phyloP scores from a whole-genome alignment of 768 basidiomycete species.

The Suillus clintonianus region DNA sequence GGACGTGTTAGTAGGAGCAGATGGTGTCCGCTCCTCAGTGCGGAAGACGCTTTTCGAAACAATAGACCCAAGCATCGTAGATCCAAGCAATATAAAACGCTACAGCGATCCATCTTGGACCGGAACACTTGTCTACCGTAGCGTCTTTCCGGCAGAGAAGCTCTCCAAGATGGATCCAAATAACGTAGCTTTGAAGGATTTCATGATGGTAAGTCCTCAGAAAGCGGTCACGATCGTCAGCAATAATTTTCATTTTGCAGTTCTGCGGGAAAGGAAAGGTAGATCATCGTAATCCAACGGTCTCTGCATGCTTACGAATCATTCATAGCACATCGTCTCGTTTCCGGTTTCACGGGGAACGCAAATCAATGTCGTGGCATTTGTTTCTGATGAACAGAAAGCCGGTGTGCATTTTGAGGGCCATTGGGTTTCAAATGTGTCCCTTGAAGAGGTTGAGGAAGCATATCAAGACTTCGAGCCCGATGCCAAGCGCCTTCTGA shows the following conservation, averaged over 20 bases:
- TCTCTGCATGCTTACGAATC: background rate
- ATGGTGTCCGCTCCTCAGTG: slow-evolving; percentile 39
- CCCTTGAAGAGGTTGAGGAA: slow-evolving; percentile 35
- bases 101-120: slow-evolving; percentile 38
- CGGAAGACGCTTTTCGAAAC: slow-evolving; percentile 25
- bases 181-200: slow-evolving; percentile 18
- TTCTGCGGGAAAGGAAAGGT: slow-evolving; percentile 16
- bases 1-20: slow-evolving; percentile 48
- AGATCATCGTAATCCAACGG: background rate
- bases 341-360: slow-evolving; percentile 42
- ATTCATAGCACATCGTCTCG: slow-evolving; percentile 37
- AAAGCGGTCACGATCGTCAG: slow-evolving; percentile 11
- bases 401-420: slow-evolving; percentile 34
- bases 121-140: slow-evolving; percentile 42
- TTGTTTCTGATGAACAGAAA: slow-evolving; percentile 27
- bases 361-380: slow-evolving; percentile 38
- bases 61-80: slow-evolving; percentile 4
- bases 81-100: slow-evolving; percentile 1
- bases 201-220: slow-evolving; percentile 21
- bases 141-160: slow-evolving; percentile 33
- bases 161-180: slow-evolving; percentile 27
- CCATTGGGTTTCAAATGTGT: slow-evolving; percentile 29
- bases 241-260: slow-evolving; percentile 13
- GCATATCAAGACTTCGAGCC: slow-evolving; percentile 38
- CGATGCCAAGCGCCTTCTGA: slow-evolving; percentile 30